Conservation (phyloP, 805 yeast genomes). For the Saturnispora halmiae region DNA sequence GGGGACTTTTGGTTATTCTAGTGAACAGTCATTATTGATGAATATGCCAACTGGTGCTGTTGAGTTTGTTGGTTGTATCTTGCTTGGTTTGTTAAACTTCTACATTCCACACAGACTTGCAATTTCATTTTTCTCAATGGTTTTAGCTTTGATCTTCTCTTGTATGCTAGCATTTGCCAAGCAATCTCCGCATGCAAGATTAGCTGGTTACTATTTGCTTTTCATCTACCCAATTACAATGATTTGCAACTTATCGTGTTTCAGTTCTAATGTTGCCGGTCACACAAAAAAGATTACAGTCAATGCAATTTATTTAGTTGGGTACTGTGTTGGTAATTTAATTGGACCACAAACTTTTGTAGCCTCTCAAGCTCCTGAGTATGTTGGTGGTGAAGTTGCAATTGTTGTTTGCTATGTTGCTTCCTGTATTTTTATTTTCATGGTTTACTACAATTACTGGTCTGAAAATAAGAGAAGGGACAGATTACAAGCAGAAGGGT, state of each 20-base stretch:
- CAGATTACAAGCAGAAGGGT: conserved; percentile 8
- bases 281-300: background rate
- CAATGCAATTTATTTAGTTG: background rate
- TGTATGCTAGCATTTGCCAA: conserved; percentile 18
- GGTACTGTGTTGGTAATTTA: conserved; percentile 1
- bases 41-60: conserved; percentile 19
- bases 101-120: conserved; percentile 16
- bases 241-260: conserved; percentile 23
- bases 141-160: conserved; percentile 10
- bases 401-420: conserved; percentile 1
- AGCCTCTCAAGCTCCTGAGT: background rate
- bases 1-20: conserved; percentile 14
- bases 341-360: conserved; percentile 2
- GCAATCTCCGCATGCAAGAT: conserved; percentile 13
- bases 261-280: background rate
- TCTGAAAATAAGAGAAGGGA: conserved; percentile 14
- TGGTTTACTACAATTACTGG: conserved; percentile 16
- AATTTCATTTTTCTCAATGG: conserved; percentile 16
- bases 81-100: background rate
- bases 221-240: conserved; percentile 21
- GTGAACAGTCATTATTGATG: conserved; percentile 13
- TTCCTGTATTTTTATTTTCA: conserved; percentile 16
- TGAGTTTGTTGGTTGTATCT: conserved; percentile 12
- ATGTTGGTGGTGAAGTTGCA: background rate
- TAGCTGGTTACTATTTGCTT: conserved; percentile 26